Evolutionary conservation across 805 yeast species (phyloP).

Genomic region (Schizosaccharomyces pombe): ASM294v3 CU329670.1:1146001-1146500

Average conservation of each 20-base stretch:
- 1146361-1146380: no score
- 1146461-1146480: no score
- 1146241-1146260: constrained; percentile 43
- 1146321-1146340: not conserved
- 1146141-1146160: not conserved
- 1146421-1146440: no score
- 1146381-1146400: no score
- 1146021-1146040: constrained; percentile 36
- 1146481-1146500: no score
- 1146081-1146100: not conserved
- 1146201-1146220: constrained; percentile 2
- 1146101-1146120: constrained; percentile 19
- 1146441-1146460: no score
- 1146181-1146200: not conserved
- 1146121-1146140: constrained; percentile 73
- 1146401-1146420: no score
- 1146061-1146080: not conserved
- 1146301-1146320: constrained; percentile 5
- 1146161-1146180: not conserved
- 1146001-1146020: constrained; percentile 76
- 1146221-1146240: constrained; percentile 24
- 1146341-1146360: not conserved
- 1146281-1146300: constrained; percentile 47
- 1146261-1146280: constrained; percentile 84
- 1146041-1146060: constrained; percentile 5